A percentile compares a stretch with the other conserved stretches of the same genome.
These are phyloP conservation scores for Amesomyces nigricolor DNA, from an alignment of 2,329 filamentous ascomycete species.

Conservation along the genomic window DNA sequence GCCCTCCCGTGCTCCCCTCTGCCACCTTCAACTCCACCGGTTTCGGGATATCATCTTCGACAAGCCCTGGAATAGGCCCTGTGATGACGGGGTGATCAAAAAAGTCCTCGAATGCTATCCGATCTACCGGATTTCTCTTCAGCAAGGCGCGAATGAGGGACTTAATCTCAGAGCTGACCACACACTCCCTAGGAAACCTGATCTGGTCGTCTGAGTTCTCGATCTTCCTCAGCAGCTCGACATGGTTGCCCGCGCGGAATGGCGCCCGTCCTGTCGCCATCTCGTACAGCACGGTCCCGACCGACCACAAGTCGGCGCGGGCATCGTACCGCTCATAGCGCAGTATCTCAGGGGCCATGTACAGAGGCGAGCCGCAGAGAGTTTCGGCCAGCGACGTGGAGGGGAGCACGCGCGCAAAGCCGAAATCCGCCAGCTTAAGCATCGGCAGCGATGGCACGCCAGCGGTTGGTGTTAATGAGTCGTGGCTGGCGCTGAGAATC, in stretches of 20 bases:
- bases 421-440: constrained; percentile 97
- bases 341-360: constrained; percentile 98
- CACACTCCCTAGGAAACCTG: constrained; percentile 68
- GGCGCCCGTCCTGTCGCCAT: constrained; percentile 89
- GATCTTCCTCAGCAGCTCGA: constrained; percentile 87
- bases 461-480: constrained; percentile 73
- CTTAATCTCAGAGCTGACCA: constrained; percentile 72
- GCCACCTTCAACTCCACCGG: constrained; percentile 31
- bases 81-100: constrained; percentile 71
- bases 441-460: constrained; percentile 84
- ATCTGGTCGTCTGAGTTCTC: constrained; percentile 83
- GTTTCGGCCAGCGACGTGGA: constrained; percentile 91
- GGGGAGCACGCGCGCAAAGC: constrained; percentile 90
- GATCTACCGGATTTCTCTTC: constrained; percentile 78
- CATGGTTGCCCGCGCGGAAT: constrained; percentile 88
- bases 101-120: constrained; percentile 80
- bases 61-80: constrained; percentile 70
- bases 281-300: constrained; percentile 91
- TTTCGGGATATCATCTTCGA: constrained; percentile 65
- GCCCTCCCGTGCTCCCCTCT: constrained; percentile 33
- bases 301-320: constrained; percentile 95
- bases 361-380: constrained; percentile 89
- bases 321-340: constrained; percentile 97
- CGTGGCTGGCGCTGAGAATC: constrained; percentile 69
- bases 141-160: constrained; percentile 71